Evolutionary conservation across 2,329 filamentous ascomycete genomes (phyloP), one percentile per base, ranked within the genome.

Genomic region (Ophiocordyceps robertsii): DNA sequence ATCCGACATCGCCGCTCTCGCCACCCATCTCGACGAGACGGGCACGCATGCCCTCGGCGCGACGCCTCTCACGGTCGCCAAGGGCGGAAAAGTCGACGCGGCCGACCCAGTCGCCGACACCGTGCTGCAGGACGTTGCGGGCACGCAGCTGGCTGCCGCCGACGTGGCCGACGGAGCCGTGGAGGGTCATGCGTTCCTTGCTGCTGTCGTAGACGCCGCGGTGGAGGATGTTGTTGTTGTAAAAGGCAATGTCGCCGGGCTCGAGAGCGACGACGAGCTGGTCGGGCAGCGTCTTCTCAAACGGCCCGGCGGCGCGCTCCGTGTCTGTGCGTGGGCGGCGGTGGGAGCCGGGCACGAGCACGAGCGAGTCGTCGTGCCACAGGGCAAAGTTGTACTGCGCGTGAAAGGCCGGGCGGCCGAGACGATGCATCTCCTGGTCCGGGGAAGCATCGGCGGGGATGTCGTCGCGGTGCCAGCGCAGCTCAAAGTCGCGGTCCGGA

Each of bases 321-420:
- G 52, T 57, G 5, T 77, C 71, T 1, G 85, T 94, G 37, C 86
- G 66, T 30, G 83, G 73, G 7, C 87, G 74, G 27, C 57, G 63
- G 59, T 95, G 88, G 6, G 79, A 84, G 0, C 83, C 84, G 0
- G 87, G 87, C 0, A 94, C 75, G 0, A 92, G 77, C 8, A 94
- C 65, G 7, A 94, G 63, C 39, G 77, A 82, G 13, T 72, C 68
- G 57, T 94, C 88, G 31, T 81, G 75, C 56, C 78, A 88, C 8
- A 94, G 68, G 8, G 87, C 81, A 37, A 94, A 68, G 58, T 95
- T 95, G 75, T 86, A 95, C 65, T 95, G 88, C 32, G 86, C 82
- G 53, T 92, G 86, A 52, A 73, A 77, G 44, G 80, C 77, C 0
- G 77, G 73, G 46, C 73, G 64, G 1, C 58, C 56, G 41, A 93